Percentiles rank a stretch among this genome's conserved stretches.
phyloP scores from a whole-genome alignment of 176 grass and related monocot genomes.

The Cenchrus fungigraminus region DNA sequence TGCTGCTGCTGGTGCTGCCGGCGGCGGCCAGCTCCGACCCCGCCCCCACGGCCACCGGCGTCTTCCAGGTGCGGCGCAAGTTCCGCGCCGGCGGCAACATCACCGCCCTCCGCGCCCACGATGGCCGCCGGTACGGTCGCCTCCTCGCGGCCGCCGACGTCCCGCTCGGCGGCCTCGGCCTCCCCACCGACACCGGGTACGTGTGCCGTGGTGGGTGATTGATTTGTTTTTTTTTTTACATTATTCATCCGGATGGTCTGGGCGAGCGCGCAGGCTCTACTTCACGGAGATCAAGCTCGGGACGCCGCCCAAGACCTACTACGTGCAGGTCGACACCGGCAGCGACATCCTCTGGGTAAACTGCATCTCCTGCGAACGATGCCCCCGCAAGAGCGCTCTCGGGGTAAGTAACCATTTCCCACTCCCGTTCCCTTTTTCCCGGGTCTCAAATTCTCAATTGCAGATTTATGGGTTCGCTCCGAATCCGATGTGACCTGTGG shows the following conservation, averaged over 20 bases:
- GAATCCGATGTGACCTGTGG: not conserved
- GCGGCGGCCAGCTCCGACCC: not conserved
- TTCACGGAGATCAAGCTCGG: slow-evolving; percentile 83
- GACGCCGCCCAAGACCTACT: slow-evolving; percentile 72
- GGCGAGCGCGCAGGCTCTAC: slow-evolving; percentile 62
- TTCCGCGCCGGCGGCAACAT: slow-evolving; percentile 24
- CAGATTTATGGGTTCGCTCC: not conserved
- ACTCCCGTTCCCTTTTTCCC: no score
- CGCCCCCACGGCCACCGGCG: slow-evolving; percentile 14
- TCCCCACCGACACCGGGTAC: slow-evolving; percentile 72
- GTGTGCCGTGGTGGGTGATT: not conserved
- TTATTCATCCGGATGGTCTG: not conserved
- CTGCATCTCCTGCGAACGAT: slow-evolving; percentile 71
- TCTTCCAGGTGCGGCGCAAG: slow-evolving; percentile 58
- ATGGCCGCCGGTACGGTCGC: slow-evolving; percentile 53
- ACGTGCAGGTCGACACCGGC: slow-evolving; percentile 94
- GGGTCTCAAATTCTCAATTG: no score
- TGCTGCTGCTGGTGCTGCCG: not conserved
- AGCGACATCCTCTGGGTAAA: slow-evolving; percentile 97
- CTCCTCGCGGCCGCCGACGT: slow-evolving; percentile 58
- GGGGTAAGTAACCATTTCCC: slow-evolving; percentile 53
- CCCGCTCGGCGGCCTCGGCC: slow-evolving; percentile 66
- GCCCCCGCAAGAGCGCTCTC: slow-evolving; percentile 79
- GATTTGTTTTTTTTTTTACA: not conserved
- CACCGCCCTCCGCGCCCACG: slow-evolving; percentile 51